Percentiles rank a stretch among this genome's conserved stretches.
Conservation (phyloP, 2,329 filamentous ascomycete species). For the Diplodia seriata region DNA sequence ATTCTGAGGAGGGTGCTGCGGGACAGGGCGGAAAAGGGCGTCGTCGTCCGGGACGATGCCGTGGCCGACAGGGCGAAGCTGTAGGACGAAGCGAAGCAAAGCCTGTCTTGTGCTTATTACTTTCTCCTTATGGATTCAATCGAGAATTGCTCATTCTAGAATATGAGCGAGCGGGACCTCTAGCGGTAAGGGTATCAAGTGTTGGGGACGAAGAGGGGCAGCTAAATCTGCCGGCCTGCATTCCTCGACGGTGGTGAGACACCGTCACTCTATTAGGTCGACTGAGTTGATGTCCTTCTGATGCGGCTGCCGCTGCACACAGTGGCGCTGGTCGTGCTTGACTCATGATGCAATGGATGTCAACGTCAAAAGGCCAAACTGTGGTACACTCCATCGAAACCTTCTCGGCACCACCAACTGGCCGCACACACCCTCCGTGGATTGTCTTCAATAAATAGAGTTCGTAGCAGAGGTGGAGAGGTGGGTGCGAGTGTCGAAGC, state of each 20-base stretch:
- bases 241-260: too few species aligned
- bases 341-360: neutral
- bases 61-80: conserved; percentile 48
- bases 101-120: neutral
- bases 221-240: neutral
- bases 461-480: too few species aligned
- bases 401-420: neutral
- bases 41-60: conserved; percentile 38
- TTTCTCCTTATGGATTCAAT: too few species aligned
- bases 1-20: conserved; percentile 55
- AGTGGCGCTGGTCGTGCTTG: neutral
- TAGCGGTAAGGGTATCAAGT: neutral
- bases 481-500: neutral
- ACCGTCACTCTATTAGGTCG: neutral
- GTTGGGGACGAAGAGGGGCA: neutral
- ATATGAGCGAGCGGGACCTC: neutral
- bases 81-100: conserved; percentile 37
- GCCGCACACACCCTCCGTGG: neutral
- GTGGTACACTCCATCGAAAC: neutral
- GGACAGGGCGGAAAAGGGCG: conserved; percentile 39
- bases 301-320: too few species aligned
- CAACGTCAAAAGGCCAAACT: neutral
- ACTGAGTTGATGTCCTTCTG: neutral
- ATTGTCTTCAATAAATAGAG: too few species aligned
- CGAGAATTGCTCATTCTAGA: neutral